Conservation (phyloP, 2,329 filamentous ascomycete genomes). For the Cryphonectria parasitica region DNA sequence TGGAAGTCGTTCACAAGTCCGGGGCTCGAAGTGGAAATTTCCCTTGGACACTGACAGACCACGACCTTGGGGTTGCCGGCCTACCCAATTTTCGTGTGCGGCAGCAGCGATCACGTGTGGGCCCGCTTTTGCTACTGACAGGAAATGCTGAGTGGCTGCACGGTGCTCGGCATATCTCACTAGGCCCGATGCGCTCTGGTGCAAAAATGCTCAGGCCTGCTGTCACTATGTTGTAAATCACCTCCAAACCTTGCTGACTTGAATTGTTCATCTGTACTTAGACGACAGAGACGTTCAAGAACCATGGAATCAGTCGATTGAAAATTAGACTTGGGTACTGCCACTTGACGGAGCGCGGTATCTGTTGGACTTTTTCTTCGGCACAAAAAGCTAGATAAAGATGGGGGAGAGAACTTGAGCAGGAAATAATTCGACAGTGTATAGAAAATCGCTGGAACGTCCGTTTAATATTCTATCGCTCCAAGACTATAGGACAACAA, state of each 20-base stretch:
- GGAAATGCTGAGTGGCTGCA: not conserved
- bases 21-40: conserved; percentile 21
- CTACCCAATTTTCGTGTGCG: conserved; percentile 20
- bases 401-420: not conserved
- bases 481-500: not conserved
- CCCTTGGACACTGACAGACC: not conserved
- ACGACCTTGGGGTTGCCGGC: conserved; percentile 8
- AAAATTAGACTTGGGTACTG: not conserved
- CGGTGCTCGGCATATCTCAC: not conserved
- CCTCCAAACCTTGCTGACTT: not conserved
- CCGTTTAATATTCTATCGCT: not conserved
- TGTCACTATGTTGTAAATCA: not conserved
- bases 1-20: conserved; percentile 23
- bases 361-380: not conserved
- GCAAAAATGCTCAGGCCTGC: not conserved
- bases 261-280: not conserved
- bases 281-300: not conserved
- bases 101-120: conserved; percentile 16
- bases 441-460: not conserved
- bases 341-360: not conserved
- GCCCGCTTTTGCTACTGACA: conserved; percentile 5
- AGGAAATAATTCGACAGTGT: not conserved
- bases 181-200: not conserved
- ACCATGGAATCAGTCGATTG: not conserved
- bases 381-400: not conserved